Percentiles rank a stretch among this genome's conserved stretches.
Evolutionary conservation across 768 basidiomycete species (phyloP).

Genomic region (Chiua virens): DNA sequence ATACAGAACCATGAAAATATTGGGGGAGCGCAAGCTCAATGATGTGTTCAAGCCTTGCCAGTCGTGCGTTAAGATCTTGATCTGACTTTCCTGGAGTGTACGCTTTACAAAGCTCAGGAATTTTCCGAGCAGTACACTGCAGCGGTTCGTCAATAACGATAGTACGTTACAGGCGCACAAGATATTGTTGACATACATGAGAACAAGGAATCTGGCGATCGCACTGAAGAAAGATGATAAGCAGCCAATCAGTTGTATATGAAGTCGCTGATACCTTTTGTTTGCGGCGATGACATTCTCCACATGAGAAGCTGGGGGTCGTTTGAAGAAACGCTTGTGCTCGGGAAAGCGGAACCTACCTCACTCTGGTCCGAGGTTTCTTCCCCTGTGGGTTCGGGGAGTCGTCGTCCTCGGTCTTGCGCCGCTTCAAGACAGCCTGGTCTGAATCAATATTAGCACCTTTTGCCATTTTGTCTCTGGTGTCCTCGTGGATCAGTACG

Average conservation of each 20-base stretch:
- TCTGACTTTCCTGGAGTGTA: slow-evolving; percentile 88
- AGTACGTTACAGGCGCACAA: background rate
- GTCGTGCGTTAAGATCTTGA: slow-evolving; percentile 72
- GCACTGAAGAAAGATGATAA: slow-evolving; percentile 51
- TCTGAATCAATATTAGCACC: slow-evolving; percentile 22
- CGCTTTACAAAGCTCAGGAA: slow-evolving; percentile 84
- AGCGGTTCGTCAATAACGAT: slow-evolving; percentile 14
- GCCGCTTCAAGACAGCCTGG: slow-evolving; percentile 49
- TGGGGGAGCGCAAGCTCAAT: slow-evolving; percentile 80
- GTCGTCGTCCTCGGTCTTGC: slow-evolving; percentile 65
- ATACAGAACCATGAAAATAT: slow-evolving; percentile 49
- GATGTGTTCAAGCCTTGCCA: slow-evolving; percentile 78
- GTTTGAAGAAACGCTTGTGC: slow-evolving; percentile 4
- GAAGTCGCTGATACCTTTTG: slow-evolving; percentile 59
- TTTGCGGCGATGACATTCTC: slow-evolving; percentile 86
- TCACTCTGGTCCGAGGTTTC: slow-evolving; percentile 72
- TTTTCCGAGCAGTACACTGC: slow-evolving; percentile 82
- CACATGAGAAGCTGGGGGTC: slow-evolving; percentile 69
- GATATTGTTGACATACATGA: slow-evolving; percentile 52
- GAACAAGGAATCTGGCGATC: slow-evolving; percentile 84
- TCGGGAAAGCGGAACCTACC: slow-evolving; percentile 42
- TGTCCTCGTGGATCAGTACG: slow-evolving; percentile 31
- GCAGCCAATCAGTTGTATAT: slow-evolving; percentile 15
- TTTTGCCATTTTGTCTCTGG: slow-evolving; percentile 29
- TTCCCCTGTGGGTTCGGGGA: slow-evolving; percentile 46